phyloP scores from a whole-genome alignment of 257 asterid genomes.

The Fraxinus excelsior region DNA sequence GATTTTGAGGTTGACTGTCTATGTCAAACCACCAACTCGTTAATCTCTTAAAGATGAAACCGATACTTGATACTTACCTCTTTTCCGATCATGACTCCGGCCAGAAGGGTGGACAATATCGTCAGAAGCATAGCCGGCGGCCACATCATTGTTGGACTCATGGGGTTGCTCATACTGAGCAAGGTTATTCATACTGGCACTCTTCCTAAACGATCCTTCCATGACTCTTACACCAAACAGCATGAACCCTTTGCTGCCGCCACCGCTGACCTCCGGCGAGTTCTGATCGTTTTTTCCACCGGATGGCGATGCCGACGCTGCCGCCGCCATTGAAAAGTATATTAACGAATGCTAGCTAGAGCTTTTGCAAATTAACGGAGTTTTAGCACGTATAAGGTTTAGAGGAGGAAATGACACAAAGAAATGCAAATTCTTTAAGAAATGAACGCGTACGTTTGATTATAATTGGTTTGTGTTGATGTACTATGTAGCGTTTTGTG shows the following conservation, averaged over 20 bases:
- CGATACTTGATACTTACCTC: conserved; percentile 51
- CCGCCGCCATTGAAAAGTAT: conserved; percentile 17
- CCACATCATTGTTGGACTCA: conserved; percentile 56
- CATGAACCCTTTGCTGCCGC: conserved; percentile 64
- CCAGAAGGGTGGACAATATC: conserved; percentile 93
- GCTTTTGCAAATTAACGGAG: conserved; percentile 13
- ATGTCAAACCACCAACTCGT: not conserved
- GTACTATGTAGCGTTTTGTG: conserved; percentile 33
- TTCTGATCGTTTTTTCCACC: conserved; percentile 47
- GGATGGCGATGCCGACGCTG: conserved; percentile 29
- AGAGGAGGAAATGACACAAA: conserved; percentile 25
- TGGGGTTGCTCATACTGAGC: conserved; percentile 68
- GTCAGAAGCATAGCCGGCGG: conserved; percentile 86
- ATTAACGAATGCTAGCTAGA: conserved; percentile 20
- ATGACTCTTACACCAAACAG: conserved; percentile 89
- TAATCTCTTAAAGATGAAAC: not conserved
- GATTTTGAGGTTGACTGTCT: no score
- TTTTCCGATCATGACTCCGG: conserved; percentile 72
- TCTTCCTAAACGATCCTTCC: conserved; percentile 80
- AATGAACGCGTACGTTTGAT: conserved; percentile 36
- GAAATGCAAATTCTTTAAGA: conserved; percentile 23
- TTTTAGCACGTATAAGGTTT: not conserved
- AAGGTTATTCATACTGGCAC: conserved; percentile 87
- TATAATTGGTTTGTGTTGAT: conserved; percentile 7
- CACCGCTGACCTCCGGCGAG: conserved; percentile 26